Base-by-base conservation (phyloP, 352 stramenopile genomes). In the Pythium volutum region DNA sequence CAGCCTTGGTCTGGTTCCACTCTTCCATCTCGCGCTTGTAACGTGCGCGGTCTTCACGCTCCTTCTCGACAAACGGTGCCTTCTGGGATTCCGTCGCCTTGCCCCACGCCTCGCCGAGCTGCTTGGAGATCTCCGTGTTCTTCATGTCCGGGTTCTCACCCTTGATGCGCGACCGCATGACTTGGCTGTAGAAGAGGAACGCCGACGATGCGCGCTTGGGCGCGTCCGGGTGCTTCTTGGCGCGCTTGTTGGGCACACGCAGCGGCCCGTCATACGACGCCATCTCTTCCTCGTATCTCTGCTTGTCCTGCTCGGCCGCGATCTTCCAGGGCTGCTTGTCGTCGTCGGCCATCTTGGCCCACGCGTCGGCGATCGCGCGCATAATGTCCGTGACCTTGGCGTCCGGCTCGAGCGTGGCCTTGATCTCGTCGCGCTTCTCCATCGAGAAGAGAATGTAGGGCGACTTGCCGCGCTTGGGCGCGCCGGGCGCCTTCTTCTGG, bases 61-160 rank as follows among this genome's bases (percentile, higher is more conserved):
- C 93, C 69, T 97, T 95, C 71, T 98, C 88, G 14, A 97, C 76
- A 64, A 96, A 97, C 33, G 93, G 94, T 11, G 74, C 71, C 62
- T 96, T 96, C 66, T 98, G 89, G 56, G 94, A 83, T 31, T 96
- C 80, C 33, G 81, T 95, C n/a, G 89, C 81, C 62, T 96, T 96
- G 38, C 74, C 59, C 94, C 95, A 98, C 6, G 91, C 85, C 64
- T 98, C 91, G 22, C 94, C 94, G 25, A 98, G 70, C 50, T 98
- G 78, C 69, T 96, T 93, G 12, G 93, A 98, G 65, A 98, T 96
- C 55, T 98, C 94, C 66, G 93, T 97, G 71, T 98, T 98, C 62
- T 97, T 96, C 87, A 98, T 97, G 52, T 96, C 87, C 43, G 93
- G 92, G 73, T 98, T 88, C 52, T 97, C 82, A 4, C 82, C 70